Evolutionary conservation across 495 filamentous ascomycete genomes (phyloP).

Genomic region (Daldinia vernicosa): DNA sequence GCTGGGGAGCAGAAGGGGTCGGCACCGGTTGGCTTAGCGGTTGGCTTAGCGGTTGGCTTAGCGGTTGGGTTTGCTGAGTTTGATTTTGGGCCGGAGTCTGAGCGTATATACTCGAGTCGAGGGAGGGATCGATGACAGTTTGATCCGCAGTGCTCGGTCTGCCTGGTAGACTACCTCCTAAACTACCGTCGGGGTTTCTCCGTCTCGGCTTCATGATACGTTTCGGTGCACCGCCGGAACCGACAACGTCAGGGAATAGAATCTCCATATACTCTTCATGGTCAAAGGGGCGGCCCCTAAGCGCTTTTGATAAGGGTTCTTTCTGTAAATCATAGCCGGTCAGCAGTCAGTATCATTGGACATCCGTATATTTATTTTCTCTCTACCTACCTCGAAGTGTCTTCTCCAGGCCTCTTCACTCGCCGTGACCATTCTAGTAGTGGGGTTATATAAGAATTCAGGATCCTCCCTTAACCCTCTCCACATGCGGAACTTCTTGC

Average conservation of each 20-base stretch:
- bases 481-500: constrained; percentile 64
- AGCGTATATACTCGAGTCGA: constrained; percentile 35
- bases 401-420: constrained; percentile 59
- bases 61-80: constrained; percentile 30
- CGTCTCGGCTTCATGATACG: constrained; percentile 58
- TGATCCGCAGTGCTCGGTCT: constrained; percentile 35
- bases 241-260: constrained; percentile 60
- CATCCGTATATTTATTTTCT: background rate
- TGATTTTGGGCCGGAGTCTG: constrained; percentile 38
- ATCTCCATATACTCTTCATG: constrained; percentile 63
- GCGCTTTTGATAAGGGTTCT: constrained; percentile 58
- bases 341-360: constrained; percentile 11
- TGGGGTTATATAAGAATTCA: constrained; percentile 57
- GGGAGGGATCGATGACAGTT: constrained; percentile 38
- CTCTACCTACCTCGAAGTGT: constrained; percentile 55
- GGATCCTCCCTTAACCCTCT: constrained; percentile 60
- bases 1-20: constrained; percentile 26
- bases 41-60: constrained; percentile 28
- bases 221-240: constrained; percentile 60
- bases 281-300: constrained; percentile 58
- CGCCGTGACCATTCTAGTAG: constrained; percentile 55
- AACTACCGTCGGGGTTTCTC: constrained; percentile 48
- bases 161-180: constrained; percentile 41
- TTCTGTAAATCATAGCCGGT: constrained; percentile 44
- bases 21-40: constrained; percentile 23